These are phyloP conservation scores for Xylaria digitata DNA, from an alignment of 2,329 filamentous ascomycete genomes.

Conservation along the genomic window DNA sequence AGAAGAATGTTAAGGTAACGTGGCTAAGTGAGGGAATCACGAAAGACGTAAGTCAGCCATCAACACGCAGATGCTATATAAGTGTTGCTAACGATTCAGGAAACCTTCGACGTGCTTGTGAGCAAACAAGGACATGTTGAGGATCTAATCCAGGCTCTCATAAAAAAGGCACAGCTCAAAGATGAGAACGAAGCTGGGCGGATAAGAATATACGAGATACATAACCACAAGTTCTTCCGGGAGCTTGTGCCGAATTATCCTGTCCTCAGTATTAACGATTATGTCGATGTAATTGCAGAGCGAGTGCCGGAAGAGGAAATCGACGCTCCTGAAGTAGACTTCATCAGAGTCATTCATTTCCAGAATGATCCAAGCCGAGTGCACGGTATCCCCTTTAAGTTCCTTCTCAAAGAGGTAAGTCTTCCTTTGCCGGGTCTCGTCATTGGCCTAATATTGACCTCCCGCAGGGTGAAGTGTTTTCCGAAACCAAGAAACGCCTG, in stretches of 20 bases:
- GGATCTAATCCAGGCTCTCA: constrained; percentile 79
- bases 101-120: constrained; percentile 84
- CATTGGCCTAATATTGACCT: constrained; percentile 42
- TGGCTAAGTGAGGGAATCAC: constrained; percentile 90
- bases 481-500: constrained; percentile 92
- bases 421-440: background rate
- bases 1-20: constrained; percentile 85
- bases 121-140: constrained; percentile 84
- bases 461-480: constrained; percentile 80
- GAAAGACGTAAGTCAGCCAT: constrained; percentile 77
- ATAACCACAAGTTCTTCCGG: constrained; percentile 85
- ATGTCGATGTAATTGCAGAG: constrained; percentile 83
- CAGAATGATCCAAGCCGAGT: constrained; percentile 86
- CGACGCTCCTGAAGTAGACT: constrained; percentile 66
- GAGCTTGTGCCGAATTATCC: constrained; percentile 76
- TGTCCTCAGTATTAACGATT: constrained; percentile 88
- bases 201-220: constrained; percentile 84
- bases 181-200: constrained; percentile 76
- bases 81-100: constrained; percentile 60
- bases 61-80: background rate
- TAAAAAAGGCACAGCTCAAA: constrained; percentile 83
- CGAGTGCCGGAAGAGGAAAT: constrained; percentile 79
- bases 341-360: constrained; percentile 89
- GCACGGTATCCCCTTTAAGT: constrained; percentile 92
- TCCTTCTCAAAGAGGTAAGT: constrained; percentile 80